Conservation (phyloP, 148 eudicot species). For the Heliamphora exappendiculata region DNA sequence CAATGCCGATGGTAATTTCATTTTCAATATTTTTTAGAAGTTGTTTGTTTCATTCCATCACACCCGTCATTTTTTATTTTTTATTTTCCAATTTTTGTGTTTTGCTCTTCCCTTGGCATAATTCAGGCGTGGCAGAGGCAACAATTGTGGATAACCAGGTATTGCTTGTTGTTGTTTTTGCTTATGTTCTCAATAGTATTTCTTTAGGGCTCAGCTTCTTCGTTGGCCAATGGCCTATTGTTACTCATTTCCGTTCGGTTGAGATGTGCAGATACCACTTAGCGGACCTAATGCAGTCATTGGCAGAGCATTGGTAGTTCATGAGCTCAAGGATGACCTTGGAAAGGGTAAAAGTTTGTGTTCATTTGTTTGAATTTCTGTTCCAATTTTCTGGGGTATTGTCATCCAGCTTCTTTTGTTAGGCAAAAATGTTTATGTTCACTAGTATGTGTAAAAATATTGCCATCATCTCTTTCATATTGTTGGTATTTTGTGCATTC, state of each 20-base stretch:
- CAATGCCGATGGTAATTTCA: conserved; percentile 61
- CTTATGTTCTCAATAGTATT: background rate
- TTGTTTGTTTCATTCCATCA: background rate
- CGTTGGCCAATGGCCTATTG: background rate
- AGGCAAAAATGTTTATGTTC: background rate
- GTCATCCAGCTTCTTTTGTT: background rate
- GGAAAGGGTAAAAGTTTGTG: conserved; percentile 65
- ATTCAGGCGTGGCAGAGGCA: conserved; percentile 86
- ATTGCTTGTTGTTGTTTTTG: background rate
- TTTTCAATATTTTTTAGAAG: background rate
- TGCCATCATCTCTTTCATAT: background rate
- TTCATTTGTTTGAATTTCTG: background rate
- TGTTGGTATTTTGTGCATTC: background rate
- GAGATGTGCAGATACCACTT: conserved; percentile 69
- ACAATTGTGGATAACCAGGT: conserved; percentile 84
- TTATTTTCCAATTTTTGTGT: no score
- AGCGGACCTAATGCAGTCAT: conserved; percentile 78
- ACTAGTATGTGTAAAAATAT: background rate
- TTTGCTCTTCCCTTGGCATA: background rate
- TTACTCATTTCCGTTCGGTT: background rate
- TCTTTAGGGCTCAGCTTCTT: background rate
- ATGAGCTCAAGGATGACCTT: conserved; percentile 91
- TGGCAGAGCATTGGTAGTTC: conserved; percentile 92
- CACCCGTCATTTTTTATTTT: background rate
- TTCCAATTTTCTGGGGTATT: background rate